phyloP scores from a whole-genome alignment of 1,139 yeast species.

The Protomyces arabidopsidicola region DNA sequence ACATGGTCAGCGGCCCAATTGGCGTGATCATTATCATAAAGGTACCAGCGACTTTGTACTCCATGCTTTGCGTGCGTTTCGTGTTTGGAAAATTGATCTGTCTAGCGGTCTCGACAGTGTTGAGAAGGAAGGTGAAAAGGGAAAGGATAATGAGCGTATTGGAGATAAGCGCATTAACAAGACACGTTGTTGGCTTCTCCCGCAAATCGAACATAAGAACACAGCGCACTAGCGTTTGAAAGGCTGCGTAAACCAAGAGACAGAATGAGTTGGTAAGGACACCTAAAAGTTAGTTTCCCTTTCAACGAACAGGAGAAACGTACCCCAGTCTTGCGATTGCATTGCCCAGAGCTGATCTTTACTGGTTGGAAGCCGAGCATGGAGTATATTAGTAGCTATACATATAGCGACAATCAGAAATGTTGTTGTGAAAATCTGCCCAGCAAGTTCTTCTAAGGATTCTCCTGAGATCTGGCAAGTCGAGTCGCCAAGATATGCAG shows the following conservation, averaged over 20 bases:
- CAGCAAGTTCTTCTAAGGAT: neutral
- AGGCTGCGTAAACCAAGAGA: neutral
- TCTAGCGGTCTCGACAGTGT: neutral
- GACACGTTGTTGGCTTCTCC: too few relatives aligned
- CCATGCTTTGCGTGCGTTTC: neutral
- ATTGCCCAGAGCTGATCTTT: neutral
- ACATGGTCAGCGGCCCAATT: too few relatives aligned
- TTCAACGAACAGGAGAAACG: too few relatives aligned
- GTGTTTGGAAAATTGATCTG: neutral
- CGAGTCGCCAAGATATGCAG: neutral
- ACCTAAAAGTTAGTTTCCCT: too few relatives aligned
- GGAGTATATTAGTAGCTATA: neutral
- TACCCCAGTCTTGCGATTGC: neutral
- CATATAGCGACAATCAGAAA: neutral
- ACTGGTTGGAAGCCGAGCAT: neutral
- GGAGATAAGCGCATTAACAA: too few relatives aligned
- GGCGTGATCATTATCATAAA: too few relatives aligned
- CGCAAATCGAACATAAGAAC: too few relatives aligned
- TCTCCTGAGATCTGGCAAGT: neutral
- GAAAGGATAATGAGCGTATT: too few relatives aligned
- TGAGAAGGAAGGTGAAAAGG: neutral
- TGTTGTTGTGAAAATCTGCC: neutral
- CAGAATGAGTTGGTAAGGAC: neutral
- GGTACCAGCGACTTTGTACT: neutral
- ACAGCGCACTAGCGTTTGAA: too few relatives aligned